Percentiles rank a stretch among this genome's conserved stretches.
Evolutionary conservation across 2,329 filamentous ascomycete species (phyloP).

Genomic region (Colletotrichum abscissum): DNA sequence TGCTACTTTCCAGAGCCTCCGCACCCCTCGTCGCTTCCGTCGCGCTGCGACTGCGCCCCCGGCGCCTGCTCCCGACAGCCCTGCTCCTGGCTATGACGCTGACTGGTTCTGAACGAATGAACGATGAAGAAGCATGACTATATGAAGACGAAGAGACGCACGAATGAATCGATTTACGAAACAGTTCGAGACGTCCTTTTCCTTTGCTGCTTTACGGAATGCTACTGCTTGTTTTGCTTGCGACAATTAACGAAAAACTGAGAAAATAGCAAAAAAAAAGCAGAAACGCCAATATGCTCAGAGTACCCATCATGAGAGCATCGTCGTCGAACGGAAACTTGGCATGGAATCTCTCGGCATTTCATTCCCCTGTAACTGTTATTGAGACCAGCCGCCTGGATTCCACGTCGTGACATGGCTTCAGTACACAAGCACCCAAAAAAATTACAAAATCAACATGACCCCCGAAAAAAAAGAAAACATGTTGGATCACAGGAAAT

Average conservation of each 20-base stretch:
- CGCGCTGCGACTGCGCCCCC: conserved; percentile 26
- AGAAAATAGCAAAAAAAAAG: neutral
- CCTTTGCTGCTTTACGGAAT: no score
- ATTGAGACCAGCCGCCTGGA: neutral
- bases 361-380: neutral
- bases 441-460: neutral
- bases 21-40: conserved; percentile 25
- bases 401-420: neutral
- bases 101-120: conserved; percentile 25
- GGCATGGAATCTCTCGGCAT: neutral
- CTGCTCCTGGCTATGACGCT: conserved; percentile 26
- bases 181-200: neutral
- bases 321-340: neutral
- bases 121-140: neutral
- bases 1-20: conserved; percentile 14
- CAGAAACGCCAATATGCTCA: neutral
- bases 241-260: no score
- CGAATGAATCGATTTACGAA: neutral
- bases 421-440: neutral
- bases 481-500: neutral
- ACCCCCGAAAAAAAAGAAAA: neutral
- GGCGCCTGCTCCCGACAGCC: conserved; percentile 13
- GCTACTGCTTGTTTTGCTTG: neutral
- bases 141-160: neutral
- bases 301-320: neutral